These are phyloP conservation scores for Penicillium sp. DNA, from an alignment of 2,329 filamentous ascomycete species.

Conservation along the genomic window DNA sequence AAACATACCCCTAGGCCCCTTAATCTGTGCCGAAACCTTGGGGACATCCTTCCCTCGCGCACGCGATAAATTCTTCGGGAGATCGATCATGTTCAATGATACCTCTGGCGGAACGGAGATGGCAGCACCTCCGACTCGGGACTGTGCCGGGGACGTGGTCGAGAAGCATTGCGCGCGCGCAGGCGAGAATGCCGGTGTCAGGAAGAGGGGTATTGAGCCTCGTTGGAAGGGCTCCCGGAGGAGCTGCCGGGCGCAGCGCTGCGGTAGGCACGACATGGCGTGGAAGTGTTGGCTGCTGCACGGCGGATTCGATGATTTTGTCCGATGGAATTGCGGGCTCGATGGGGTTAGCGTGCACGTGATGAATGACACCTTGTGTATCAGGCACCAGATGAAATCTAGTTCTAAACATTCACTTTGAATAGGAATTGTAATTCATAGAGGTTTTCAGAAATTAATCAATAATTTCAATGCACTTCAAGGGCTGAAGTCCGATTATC, in stretches of 20 bases:
- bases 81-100: constrained; percentile 61
- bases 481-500: too few relatives aligned
- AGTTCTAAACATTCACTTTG: too few relatives aligned
- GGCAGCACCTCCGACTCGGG: constrained; percentile 79
- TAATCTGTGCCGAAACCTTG: constrained; percentile 62
- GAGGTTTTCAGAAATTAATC: too few relatives aligned
- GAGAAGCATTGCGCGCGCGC: constrained; percentile 59
- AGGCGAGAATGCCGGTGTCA: constrained; percentile 62
- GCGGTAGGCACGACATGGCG: constrained; percentile 60
- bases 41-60: constrained; percentile 58
- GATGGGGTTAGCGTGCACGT: constrained; percentile 19
- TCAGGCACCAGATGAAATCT: not conserved
- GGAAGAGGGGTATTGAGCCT: constrained; percentile 62
- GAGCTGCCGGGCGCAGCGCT: constrained; percentile 55
- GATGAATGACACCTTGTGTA: constrained; percentile 5
- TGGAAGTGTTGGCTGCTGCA: constrained; percentile 21
- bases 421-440: too few relatives aligned
- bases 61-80: constrained; percentile 54
- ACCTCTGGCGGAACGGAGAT: constrained; percentile 80
- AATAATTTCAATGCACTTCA: too few relatives aligned
- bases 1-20: constrained; percentile 68
- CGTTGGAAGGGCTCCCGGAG: constrained; percentile 44
- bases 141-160: constrained; percentile 58
- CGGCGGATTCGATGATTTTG: constrained; percentile 33
- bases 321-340: constrained; percentile 16